Conservation (phyloP, 2,329 filamentous ascomycete genomes). For the Furcasterigmium furcatum region DNA sequence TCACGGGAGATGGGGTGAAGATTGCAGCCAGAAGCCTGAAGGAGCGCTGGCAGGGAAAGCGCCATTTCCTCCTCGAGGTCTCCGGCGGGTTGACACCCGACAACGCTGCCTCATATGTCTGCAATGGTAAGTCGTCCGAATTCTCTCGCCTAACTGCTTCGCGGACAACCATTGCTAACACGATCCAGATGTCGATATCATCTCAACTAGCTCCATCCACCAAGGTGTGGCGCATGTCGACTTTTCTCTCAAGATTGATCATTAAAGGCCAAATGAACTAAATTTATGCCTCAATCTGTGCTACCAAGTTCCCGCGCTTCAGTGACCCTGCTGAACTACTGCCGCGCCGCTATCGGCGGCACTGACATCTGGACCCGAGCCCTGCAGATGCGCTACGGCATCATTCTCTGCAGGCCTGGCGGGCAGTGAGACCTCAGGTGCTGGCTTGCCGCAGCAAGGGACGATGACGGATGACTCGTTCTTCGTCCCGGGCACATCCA, state of each 20-base stretch:
- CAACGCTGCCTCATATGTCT: slow-evolving; percentile 81
- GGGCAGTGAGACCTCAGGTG: too few relatives aligned
- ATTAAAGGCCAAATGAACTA: slow-evolving; percentile 18
- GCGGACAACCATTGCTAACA: too few relatives aligned
- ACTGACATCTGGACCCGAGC: slow-evolving; percentile 19
- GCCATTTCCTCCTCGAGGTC: slow-evolving; percentile 81
- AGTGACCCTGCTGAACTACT: background rate
- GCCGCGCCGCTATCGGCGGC: slow-evolving; percentile 15
- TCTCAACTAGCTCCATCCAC: slow-evolving; percentile 95
- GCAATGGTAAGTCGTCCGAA: slow-evolving; percentile 51
- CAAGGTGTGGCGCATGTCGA: slow-evolving; percentile 93
- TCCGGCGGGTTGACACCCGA: slow-evolving; percentile 84
- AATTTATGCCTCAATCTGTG: background rate
- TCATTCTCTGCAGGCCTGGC: slow-evolving; percentile 24
- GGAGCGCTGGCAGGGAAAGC: slow-evolving; percentile 72
- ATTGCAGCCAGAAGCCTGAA: slow-evolving; percentile 73
- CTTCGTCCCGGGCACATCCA: slow-evolving; percentile 39
- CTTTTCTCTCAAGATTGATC: slow-evolving; percentile 87
- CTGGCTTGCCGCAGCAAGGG: slow-evolving; percentile 27
- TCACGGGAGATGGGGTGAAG: slow-evolving; percentile 74
- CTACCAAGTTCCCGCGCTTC: background rate
- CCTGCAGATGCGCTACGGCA: slow-evolving; percentile 28
- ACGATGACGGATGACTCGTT: slow-evolving; percentile 36
- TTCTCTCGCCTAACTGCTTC: too few relatives aligned
- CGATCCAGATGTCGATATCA: slow-evolving; percentile 77